A percentile compares a stretch with the other conserved stretches of the same genome.
Evolutionary conservation across 1,284 basidiomycete genomes (phyloP).

Genomic region (Leccinum fallax): DNA sequence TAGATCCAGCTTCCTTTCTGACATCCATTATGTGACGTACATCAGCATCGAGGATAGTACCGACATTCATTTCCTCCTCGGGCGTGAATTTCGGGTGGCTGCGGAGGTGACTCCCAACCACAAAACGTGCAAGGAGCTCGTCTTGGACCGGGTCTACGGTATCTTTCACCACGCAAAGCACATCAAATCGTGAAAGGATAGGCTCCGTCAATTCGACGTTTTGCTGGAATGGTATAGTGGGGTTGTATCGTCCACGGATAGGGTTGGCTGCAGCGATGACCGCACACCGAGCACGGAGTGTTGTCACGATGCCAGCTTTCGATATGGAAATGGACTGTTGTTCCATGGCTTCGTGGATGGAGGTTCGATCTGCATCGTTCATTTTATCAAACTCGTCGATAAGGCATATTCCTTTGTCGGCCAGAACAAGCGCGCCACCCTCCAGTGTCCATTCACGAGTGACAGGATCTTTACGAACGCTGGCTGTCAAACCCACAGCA

Average conservation of each 20-base stretch:
- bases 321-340: slow-evolving; percentile 99
- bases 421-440: slow-evolving; percentile 95
- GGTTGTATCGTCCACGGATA: slow-evolving; percentile 93
- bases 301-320: slow-evolving; percentile 98
- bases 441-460: slow-evolving; percentile 99
- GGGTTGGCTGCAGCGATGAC: slow-evolving; percentile 99
- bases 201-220: slow-evolving; percentile 99
- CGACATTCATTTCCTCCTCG: slow-evolving; percentile 88
- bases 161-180: slow-evolving; percentile 98
- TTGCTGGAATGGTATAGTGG: slow-evolving; percentile 97
- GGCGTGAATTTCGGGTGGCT: slow-evolving; percentile 93
- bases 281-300: slow-evolving; percentile 94
- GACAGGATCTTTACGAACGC: slow-evolving; percentile 96
- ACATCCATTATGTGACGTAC: slow-evolving; percentile 49
- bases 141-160: slow-evolving; percentile 96
- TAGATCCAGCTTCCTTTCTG: slow-evolving; percentile 11
- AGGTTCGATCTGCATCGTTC: slow-evolving; percentile 97
- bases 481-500: slow-evolving; percentile 97
- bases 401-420: slow-evolving; percentile 97
- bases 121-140: slow-evolving; percentile 95
- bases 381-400: slow-evolving; percentile 99
- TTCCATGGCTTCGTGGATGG: slow-evolving; percentile 99
- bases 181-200: slow-evolving; percentile 98
- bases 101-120: slow-evolving; percentile 93
- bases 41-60: slow-evolving; percentile 88